A percentile compares a stretch with the other conserved stretches of the same genome.
Conservation (phyloP, 2,329 filamentous ascomycete genomes). For the Pseudogymnoascus sp. region DNA sequence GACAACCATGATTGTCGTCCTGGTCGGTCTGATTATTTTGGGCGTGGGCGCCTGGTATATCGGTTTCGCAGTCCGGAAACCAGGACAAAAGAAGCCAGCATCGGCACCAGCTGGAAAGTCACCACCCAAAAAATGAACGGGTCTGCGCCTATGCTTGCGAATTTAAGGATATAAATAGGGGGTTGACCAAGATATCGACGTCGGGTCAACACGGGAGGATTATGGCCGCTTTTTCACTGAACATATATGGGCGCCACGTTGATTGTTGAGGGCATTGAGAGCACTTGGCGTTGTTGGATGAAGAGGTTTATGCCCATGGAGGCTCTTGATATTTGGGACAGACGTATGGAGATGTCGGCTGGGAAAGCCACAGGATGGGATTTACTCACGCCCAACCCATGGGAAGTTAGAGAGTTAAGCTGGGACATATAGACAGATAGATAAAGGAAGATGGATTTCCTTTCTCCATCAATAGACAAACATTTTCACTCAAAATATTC, state of each 20-base stretch:
- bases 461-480: background rate
- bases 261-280: background rate
- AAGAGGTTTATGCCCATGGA: background rate
- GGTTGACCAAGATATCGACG: background rate
- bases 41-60: background rate
- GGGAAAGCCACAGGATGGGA: background rate
- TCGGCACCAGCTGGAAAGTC: background rate
- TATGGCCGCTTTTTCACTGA: background rate
- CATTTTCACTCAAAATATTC: background rate
- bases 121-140: background rate
- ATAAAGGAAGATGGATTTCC: background rate
- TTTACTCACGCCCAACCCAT: background rate
- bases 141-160: background rate
- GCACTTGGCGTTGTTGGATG: background rate
- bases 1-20: slow-evolving; percentile 1
- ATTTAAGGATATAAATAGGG: background rate
- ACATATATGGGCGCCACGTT: background rate
- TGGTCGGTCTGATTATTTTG: background rate
- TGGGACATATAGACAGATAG: background rate
- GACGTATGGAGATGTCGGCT: background rate
- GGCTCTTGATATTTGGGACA: background rate
- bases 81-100: background rate
- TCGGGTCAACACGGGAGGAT: background rate
- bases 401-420: background rate
- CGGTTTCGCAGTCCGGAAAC: background rate